Evolutionary conservation across 208 protist species (phyloP), one percentile per base, ranked within the genome.

Genomic region (Angomonas ambiguus): DNA sequence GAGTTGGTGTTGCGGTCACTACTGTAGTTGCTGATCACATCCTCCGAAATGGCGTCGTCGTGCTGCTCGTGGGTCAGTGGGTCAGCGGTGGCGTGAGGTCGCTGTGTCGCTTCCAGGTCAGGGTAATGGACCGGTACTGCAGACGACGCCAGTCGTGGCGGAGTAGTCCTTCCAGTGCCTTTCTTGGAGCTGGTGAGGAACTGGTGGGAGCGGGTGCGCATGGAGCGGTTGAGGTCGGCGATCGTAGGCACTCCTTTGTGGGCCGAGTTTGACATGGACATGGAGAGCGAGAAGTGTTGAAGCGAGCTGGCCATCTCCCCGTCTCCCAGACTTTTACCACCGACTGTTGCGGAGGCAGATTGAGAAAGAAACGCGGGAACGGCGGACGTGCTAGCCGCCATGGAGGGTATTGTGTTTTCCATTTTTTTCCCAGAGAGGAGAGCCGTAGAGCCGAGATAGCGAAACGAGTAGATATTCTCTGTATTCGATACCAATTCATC

Each of bases 401-500:
- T 27, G 49, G 2, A 48, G 48, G 35, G 42, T 33, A 82, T 72
- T 4, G 65, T 58, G 2, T 48, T 71, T 65, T 79, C 73, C 65
- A 88, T 79, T 11, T 79, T 86, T 10, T 53, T 68, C 1, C 78
- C 76, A 1, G 63, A 49, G 34, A 76, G 28, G 35, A 87, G 49
- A 13, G 80, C 85, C 4, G 76, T 55, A 30, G 83, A 85, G 41
- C 77, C 83, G 4, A 88, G 49, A 57, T 91, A 95, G 51, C 88
- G 85, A 60, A 95, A 95, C 25, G 85, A 92, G 67, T 91, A 92
- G 25, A 92, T 86, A 59, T 89, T 92, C 65, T 84, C 77, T 35
- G 82, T 86, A 20, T 71, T 79, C 2, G 83, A 86, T 2, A 83
- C 78, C 8, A 83, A 69, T 60, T 91, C 80, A 41, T 82, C 85